Evolutionary conservation across 441 rosid species (phyloP), one percentile per base, ranked within the genome.

Genomic region (Aleurites moluccanus): DNA sequence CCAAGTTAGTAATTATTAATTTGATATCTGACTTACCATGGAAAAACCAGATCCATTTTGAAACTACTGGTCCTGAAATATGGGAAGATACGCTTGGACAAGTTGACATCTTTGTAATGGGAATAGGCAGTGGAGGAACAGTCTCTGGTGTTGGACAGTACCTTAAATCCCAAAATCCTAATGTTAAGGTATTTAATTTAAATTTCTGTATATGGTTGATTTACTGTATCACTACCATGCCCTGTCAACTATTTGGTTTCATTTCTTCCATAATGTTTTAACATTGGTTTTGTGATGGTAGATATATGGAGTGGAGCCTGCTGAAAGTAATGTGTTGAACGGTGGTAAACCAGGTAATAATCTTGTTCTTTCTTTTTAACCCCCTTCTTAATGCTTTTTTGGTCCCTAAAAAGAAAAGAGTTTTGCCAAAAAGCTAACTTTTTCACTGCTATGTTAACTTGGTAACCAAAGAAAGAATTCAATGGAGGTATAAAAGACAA

Each of bases 271-370:
- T 67, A 49, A 50, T 66, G 66, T 45, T 56, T 64, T 50, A 23
- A 38, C n/a, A 20, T 18, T 66, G 53, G 69, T 23, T 63, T 20
- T 61, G 25, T 52, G 30, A 44, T 61, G 69, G 61, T 77, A 94
- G 98, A 94, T 94, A 75, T 94, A 92, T 79, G 98, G 98, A 72
- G 90, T 94, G 55, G 97, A 94, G 78, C 98, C 98, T 13, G 84
- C 96, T 52, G 98, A 94, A 82, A 94, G 98, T 77, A 94, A 94
- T 53, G 23, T 94, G 74, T 84, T 94, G 47, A 94, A 94, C 73
- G 98, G 98, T 77, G 98, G 98, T 47, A 94, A 94, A 81, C 96
- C 98, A 59, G 98, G 98, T 92, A 77, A 78, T 72, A n/a, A 25
- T 44, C 45, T 33, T 2, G 18, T 18, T 9, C 0, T 49, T 61